Evolutionary conservation across 106 monocot species (phyloP).

Genomic region (Dendrobium huoshanense): DNA sequence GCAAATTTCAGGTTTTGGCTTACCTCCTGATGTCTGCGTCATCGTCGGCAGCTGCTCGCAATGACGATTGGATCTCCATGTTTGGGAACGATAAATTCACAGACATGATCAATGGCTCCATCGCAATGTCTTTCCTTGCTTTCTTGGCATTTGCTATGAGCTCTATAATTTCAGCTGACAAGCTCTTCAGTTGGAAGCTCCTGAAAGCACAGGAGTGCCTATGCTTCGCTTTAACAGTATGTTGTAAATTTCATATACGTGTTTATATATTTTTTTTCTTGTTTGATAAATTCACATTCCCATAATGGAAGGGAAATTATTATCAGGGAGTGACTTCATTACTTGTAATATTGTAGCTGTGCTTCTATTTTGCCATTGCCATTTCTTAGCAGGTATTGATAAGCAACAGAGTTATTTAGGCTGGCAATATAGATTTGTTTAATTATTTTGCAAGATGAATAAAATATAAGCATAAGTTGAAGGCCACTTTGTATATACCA

Average conservation of each 20-base stretch:
- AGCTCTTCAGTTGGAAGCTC: conserved; percentile 10
- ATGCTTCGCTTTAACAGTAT: background rate
- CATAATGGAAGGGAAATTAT: background rate
- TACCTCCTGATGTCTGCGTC: conserved; percentile 31
- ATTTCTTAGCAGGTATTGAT: background rate
- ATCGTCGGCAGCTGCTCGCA: conserved; percentile 20
- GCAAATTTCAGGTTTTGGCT: conserved; percentile 18
- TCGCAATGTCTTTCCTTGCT: conserved; percentile 26
- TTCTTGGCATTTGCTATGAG: conserved; percentile 25
- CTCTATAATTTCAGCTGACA: conserved; percentile 23
- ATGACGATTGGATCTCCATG: conserved; percentile 19
- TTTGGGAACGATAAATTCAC: conserved; percentile 25
- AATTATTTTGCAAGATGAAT: background rate
- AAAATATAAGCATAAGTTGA: too few species aligned
- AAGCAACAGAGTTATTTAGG: background rate
- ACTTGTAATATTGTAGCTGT: background rate
- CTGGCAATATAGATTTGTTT: background rate
- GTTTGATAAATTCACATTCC: background rate
- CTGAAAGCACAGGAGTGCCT: background rate
- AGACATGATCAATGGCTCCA: conserved; percentile 11
- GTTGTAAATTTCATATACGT: background rate
- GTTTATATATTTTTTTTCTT: background rate
- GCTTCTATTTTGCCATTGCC: background rate
- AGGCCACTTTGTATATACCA: too few species aligned
- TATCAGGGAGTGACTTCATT: background rate